A percentile compares a stretch with the other conserved stretches of the same genome.
Evolutionary conservation across 2,329 filamentous ascomycete species (phyloP).

Genomic region (Penicillium sp.): DNA sequence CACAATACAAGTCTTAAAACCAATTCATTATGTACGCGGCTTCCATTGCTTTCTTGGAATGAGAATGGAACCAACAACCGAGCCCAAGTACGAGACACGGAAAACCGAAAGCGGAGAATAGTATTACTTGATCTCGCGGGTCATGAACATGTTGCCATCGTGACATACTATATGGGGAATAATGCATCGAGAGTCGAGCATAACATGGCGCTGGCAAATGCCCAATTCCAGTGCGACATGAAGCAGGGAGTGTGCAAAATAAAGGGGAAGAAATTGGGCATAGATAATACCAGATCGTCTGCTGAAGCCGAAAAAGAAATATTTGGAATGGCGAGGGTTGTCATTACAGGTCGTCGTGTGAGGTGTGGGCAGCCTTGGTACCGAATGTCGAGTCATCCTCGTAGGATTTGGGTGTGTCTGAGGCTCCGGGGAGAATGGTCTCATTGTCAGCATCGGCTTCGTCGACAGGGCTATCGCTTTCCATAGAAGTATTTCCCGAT

Average conservation of each 20-base stretch:
- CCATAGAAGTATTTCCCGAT: no score
- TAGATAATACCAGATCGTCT: neutral
- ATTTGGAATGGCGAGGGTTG: no score
- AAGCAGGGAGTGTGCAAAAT: constrained; percentile 8
- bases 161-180: constrained; percentile 36
- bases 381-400: constrained; percentile 44
- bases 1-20: no score
- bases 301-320: no score
- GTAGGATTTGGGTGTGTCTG: constrained; percentile 37
- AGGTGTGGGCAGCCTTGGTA: constrained; percentile 43
- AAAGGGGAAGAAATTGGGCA: constrained; percentile 10
- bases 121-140: constrained; percentile 22
- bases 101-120: constrained; percentile 16
- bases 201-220: constrained; percentile 9
- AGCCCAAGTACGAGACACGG: neutral
- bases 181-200: constrained; percentile 21
- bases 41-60: constrained; percentile 5
- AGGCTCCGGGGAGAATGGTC: constrained; percentile 28
- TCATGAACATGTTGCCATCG: constrained; percentile 23
- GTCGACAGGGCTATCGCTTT: constrained; percentile 22
- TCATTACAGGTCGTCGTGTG: constrained; percentile 24
- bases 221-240: constrained; percentile 4
- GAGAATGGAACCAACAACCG: neutral
- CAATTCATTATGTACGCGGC: constrained; percentile 17
- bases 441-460: neutral